These are phyloP conservation scores for Spergularia azorica DNA, from an alignment of 179 eudicot species.

Conservation along the genomic window DNA sequence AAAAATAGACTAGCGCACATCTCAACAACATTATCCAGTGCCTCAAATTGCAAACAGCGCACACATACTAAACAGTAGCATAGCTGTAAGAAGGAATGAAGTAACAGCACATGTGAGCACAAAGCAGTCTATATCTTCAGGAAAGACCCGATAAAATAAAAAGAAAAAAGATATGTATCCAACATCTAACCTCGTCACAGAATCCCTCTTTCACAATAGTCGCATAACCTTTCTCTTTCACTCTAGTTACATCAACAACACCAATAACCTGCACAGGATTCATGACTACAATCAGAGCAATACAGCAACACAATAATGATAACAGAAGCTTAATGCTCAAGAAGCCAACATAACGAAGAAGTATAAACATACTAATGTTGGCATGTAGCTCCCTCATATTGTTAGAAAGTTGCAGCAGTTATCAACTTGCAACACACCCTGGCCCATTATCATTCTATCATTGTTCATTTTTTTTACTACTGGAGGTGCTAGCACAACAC, in stretches of 20 bases:
- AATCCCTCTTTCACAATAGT: slow-evolving; percentile 90
- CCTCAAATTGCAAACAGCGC: no score
- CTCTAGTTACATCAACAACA: slow-evolving; percentile 76
- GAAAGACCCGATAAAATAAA: slow-evolving; percentile 10
- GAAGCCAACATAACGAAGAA: slow-evolving; percentile 3
- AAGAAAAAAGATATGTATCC: neutral
- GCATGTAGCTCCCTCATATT: neutral
- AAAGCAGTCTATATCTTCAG: neutral
- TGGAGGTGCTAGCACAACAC: no score
- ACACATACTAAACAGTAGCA: neutral
- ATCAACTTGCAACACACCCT: neutral
- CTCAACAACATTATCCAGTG: no score
- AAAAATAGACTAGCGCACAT: neutral
- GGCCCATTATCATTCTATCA: no score
- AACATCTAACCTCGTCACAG: slow-evolving; percentile 79
- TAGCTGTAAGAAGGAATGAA: neutral
- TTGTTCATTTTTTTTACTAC: no score
- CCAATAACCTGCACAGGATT: slow-evolving; percentile 69
- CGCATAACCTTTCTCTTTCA: slow-evolving; percentile 83
- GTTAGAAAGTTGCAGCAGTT: neutral
- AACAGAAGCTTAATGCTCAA: slow-evolving; percentile 6
- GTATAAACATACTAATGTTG: neutral
- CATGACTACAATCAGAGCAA: slow-evolving; percentile 5
- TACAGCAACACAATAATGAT: slow-evolving; percentile 4
- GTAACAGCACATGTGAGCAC: neutral